Evolutionary conservation across 2,329 filamentous ascomycete genomes (phyloP), one percentile per base, ranked within the genome.

Genomic region (Zelopaecilomyces penicillatus): DNA sequence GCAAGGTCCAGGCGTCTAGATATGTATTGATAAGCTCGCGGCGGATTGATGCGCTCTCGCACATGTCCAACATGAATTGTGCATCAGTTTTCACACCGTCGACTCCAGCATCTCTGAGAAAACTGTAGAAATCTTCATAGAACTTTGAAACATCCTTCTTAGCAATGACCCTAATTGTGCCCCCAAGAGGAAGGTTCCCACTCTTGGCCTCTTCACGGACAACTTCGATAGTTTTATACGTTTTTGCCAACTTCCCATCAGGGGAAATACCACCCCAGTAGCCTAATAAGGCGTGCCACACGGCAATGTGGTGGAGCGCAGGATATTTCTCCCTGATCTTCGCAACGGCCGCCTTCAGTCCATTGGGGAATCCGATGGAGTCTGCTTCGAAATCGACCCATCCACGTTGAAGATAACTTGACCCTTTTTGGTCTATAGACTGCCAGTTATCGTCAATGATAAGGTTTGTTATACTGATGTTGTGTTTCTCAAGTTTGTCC

Each of bases 401-500:
- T 28, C 82, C 76, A 45, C 76, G 66, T 41, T 77, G 73, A 50
- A 75, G 79, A 50, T 78, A 74, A 12, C 70, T 68, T 4, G 70
- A 57, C 0, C 72, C 71, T 27, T 59, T 54, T 30, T 71, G 53
- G 51, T 77, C 79, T 39, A 95, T 74, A 6, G 83, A 79, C 63
- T 95, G 90, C 93, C 93, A 98, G 55, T 94, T 95, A 59, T 98
- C 93, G 55, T 98, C 93, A 50, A 98, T 95, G 49, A 97, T 95
- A 2, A 98, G 72, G 56, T 82, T 95, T 0, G 81, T 83, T 38
- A 97, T 75, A 36, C 84, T 81, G 57, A 98, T 87, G 1, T 82
- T 76, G 45, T 85, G 75, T 30, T 80, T 70, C 4, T 82, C 75
- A 8, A 98, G 68, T 2, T 76, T 73, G 46, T 88, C 79, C 1